These are phyloP conservation scores for Biancaea sappan DNA, from an alignment of 306 rosid genomes.

Conservation along the genomic window DNA sequence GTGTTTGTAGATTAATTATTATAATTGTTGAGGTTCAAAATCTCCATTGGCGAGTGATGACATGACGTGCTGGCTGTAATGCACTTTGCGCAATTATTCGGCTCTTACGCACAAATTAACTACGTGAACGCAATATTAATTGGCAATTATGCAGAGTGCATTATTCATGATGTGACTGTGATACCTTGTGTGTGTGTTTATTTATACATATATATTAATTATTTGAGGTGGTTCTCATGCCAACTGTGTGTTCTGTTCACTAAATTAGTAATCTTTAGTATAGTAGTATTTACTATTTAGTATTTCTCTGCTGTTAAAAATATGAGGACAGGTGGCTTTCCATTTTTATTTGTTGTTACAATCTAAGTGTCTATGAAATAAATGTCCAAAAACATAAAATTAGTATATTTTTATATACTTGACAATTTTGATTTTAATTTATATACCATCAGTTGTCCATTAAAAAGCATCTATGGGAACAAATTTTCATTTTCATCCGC, in stretches of 20 bases:
- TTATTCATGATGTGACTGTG: neutral
- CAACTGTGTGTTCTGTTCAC: neutral
- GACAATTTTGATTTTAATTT: too few species aligned
- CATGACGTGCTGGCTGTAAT: neutral
- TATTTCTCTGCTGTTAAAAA: neutral
- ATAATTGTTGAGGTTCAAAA: slow-evolving; percentile 24
- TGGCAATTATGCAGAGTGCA: neutral
- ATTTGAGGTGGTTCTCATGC: neutral
- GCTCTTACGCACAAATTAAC: slow-evolving; percentile 12
- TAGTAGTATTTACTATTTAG: neutral
- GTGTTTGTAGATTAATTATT: neutral
- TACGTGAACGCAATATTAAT: slow-evolving; percentile 30
- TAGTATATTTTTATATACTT: too few species aligned
- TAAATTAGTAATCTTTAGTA: too few species aligned
- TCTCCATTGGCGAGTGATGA: neutral
- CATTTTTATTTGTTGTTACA: too few species aligned
- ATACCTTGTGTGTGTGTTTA: too few species aligned
- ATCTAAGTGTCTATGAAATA: neutral
- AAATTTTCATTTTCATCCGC: too few species aligned
- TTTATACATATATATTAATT: neutral
- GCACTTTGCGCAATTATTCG: neutral
- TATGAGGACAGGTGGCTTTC: neutral
- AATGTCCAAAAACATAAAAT: neutral
- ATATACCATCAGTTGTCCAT: too few species aligned
- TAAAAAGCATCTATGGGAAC: too few species aligned